These are phyloP conservation scores for Notholithocarpus densiflorus DNA, from an alignment of 306 rosid species.

Conservation along the genomic window DNA sequence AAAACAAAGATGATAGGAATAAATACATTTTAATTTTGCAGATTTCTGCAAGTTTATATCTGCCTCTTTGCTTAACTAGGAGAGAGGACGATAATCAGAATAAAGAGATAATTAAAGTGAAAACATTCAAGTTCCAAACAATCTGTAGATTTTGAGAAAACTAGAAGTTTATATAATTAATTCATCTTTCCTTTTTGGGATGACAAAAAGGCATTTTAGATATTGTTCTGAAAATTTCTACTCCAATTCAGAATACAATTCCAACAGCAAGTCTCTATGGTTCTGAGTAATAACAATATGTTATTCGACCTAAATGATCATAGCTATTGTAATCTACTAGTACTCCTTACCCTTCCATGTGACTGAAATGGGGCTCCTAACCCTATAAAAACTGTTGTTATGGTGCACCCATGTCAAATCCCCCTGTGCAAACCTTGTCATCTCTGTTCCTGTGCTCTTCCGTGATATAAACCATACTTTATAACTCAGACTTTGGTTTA, in stretches of 20 bases:
- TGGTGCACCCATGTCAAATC: slow-evolving; percentile 69
- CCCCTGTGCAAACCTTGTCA: slow-evolving; percentile 46
- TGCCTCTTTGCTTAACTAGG: background rate
- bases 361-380: slow-evolving; percentile 83
- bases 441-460: slow-evolving; percentile 33
- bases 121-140: background rate
- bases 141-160: background rate
- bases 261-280: slow-evolving; percentile 18
- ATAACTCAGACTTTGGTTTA: slow-evolving; percentile 58
- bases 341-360: slow-evolving; percentile 54
- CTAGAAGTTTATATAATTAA: slow-evolving; percentile 10
- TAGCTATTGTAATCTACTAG: too few species aligned
- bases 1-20: background rate
- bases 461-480: slow-evolving; percentile 62
- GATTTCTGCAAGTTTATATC: background rate
- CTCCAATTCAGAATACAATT: slow-evolving; percentile 12
- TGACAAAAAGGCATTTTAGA: slow-evolving; percentile 3
- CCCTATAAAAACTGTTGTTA: slow-evolving; percentile 44
- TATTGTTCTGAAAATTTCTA: slow-evolving; percentile 8
- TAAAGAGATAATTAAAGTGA: background rate
- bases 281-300: slow-evolving; percentile 24
- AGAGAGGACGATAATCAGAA: background rate
- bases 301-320: background rate
- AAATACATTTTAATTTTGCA: background rate
- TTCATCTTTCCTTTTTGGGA: slow-evolving; percentile 21